Percentiles rank a stretch among this genome's conserved stretches.
These are phyloP conservation scores for Pestalotiopsis sp. DNA, from an alignment of 2,329 filamentous ascomycete species.

Conservation along the genomic window DNA sequence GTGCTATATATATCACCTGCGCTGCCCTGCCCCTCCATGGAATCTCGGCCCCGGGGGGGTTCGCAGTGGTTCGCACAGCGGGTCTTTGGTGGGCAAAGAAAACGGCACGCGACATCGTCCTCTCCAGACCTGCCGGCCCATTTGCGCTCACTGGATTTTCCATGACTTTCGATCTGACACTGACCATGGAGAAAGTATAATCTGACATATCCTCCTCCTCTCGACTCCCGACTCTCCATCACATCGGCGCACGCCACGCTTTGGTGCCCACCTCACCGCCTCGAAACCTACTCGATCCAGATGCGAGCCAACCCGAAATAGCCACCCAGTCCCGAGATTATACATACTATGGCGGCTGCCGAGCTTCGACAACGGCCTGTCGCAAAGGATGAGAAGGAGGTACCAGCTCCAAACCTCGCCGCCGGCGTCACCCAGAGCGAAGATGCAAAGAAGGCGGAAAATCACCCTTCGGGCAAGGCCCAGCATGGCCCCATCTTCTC, in stretches of 20 bases:
- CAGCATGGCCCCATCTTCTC: slow-evolving; percentile 55
- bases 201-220: neutral
- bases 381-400: slow-evolving; percentile 17
- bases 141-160: neutral
- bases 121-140: neutral
- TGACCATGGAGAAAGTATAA: neutral
- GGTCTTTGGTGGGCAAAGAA: neutral
- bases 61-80: neutral
- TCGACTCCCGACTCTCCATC: neutral
- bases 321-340: neutral
- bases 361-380: slow-evolving; percentile 39
- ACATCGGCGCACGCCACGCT: neutral
- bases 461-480: slow-evolving; percentile 58
- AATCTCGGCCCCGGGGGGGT: neutral
- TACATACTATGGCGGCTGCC: slow-evolving; percentile 32
- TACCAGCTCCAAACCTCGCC: slow-evolving; percentile 32
- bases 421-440: slow-evolving; percentile 21
- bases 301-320: neutral
- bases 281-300: neutral
- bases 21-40: neutral
- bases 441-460: slow-evolving; percentile 22
- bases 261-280: neutral
- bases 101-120: neutral
- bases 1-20: neutral
- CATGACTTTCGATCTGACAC: neutral